These are phyloP conservation scores for Baudoinia panamericana DNA, from an alignment of 495 filamentous ascomycete genomes.

Conservation along the genomic window DNA sequence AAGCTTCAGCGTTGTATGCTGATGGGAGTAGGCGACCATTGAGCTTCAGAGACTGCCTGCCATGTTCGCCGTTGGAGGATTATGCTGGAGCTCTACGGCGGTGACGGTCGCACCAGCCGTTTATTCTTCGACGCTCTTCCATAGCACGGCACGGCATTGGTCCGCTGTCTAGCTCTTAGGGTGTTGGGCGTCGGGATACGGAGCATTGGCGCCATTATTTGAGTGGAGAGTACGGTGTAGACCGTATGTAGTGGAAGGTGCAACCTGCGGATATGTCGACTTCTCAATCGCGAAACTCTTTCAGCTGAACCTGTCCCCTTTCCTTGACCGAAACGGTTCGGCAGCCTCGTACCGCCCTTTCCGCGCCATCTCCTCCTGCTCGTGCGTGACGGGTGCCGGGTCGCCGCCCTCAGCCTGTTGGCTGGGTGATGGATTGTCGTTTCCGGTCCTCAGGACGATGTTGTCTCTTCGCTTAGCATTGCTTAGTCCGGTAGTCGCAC, in stretches of 20 bases:
- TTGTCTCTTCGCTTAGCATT: constrained; percentile 5
- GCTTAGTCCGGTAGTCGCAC: background rate
- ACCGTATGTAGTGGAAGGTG: background rate
- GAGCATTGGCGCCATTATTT: no score
- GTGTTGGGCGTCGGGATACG: no score
- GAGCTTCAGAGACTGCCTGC: constrained; percentile 18
- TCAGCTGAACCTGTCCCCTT: constrained; percentile 74
- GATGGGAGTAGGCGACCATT: constrained; percentile 10
- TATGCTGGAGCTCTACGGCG: constrained; percentile 14
- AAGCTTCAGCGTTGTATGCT: background rate
- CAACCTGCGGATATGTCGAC: background rate
- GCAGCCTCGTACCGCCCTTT: constrained; percentile 84
- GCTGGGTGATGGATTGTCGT: constrained; percentile 48
- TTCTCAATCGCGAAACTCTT: background rate
- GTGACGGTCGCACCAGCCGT: background rate
- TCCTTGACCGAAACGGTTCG: constrained; percentile 56
- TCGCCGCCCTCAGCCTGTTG: constrained; percentile 71
- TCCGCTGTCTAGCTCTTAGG: no score
- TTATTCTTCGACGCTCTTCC: no score
- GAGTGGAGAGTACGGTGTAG: background rate
- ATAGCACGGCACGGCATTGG: no score
- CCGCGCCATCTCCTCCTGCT: constrained; percentile 57
- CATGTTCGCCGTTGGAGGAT: constrained; percentile 15
- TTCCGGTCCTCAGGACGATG: background rate
- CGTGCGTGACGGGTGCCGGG: constrained; percentile 77